These are phyloP conservation scores for Wallemia mellicola DNA, from an alignment of 1,284 basidiomycete species.

Conservation along the genomic window DNA sequence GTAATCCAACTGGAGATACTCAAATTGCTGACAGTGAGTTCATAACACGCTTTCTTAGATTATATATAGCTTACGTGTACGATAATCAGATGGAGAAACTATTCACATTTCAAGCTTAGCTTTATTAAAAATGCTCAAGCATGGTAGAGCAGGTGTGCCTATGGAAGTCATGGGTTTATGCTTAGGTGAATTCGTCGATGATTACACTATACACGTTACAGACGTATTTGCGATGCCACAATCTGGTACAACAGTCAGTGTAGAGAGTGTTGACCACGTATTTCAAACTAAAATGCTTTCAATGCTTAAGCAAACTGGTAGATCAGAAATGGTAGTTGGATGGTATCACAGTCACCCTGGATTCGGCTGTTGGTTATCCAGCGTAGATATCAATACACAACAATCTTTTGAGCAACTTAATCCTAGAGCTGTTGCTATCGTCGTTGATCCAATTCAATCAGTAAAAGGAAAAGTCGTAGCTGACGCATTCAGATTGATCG, in stretches of 20 bases:
- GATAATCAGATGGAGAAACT: constrained; percentile 33
- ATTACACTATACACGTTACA: constrained; percentile 47
- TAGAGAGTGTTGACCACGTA: constrained; percentile 96
- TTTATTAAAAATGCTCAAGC: constrained; percentile 96
- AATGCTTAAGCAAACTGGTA: constrained; percentile 95
- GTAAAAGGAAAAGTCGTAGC: constrained; percentile 98
- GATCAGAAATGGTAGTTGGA: constrained; percentile 93
- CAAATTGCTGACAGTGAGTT: neutral
- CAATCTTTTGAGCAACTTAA: constrained; percentile 95
- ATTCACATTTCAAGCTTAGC: constrained; percentile 87
- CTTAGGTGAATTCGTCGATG: constrained; percentile 96
- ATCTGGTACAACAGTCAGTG: constrained; percentile 88
- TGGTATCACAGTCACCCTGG: constrained; percentile 99
- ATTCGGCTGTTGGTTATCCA: constrained; percentile 96
- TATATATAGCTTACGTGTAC: neutral
- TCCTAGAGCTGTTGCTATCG: constrained; percentile 80
- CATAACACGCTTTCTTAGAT: neutral
- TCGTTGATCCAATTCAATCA: constrained; percentile 95
- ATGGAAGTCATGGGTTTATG: constrained; percentile 99
- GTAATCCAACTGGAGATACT: neutral
- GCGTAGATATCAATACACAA: constrained; percentile 97
- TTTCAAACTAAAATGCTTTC: constrained; percentile 98
- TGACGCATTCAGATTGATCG: constrained; percentile 91
- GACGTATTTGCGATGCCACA: constrained; percentile 99
- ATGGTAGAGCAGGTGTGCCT: constrained; percentile 90